These are phyloP conservation scores for Hibiscus syriacus DNA, from an alignment of 345 rosid genomes.

Conservation along the genomic window DNA sequence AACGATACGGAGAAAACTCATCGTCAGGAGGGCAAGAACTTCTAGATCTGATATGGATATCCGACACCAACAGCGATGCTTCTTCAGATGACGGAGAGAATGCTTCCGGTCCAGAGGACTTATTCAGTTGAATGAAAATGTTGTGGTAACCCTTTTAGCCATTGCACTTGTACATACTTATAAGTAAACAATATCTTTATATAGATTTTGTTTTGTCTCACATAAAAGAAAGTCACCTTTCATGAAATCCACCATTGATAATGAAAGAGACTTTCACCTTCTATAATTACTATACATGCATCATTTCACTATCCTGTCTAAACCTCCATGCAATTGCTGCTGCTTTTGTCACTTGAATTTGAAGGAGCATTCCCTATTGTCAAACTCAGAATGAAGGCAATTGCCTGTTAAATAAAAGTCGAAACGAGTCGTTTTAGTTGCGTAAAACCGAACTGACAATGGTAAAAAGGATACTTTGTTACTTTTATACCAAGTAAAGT, in stretches of 20 bases:
- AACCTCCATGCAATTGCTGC: slow-evolving; percentile 10
- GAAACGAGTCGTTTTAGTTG: background rate
- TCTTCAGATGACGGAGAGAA: no score
- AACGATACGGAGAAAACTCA: no score
- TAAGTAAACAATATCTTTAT: background rate
- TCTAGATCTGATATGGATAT: no score
- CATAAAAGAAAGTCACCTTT: background rate
- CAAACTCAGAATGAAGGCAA: slow-evolving; percentile 63
- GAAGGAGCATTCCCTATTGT: slow-evolving; percentile 31
- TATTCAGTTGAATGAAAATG: slow-evolving; percentile 10
- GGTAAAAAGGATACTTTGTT: background rate
- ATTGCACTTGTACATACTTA: slow-evolving; percentile 20
- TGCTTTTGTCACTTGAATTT: slow-evolving; percentile 12
- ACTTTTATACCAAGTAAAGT: background rate
- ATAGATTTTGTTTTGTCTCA: background rate
- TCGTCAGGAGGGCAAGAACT: no score
- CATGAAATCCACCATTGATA: background rate
- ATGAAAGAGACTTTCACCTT: background rate
- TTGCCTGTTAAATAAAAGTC: slow-evolving; percentile 44
- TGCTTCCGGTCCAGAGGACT: no score
- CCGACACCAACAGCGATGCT: no score
- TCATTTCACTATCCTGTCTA: slow-evolving; percentile 7
- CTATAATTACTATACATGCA: background rate
- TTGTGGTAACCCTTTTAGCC: background rate
- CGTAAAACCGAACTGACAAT: background rate